Conservation (phyloP, 768 basidiomycete species). For the Hydnomerulius pinastri region DNA sequence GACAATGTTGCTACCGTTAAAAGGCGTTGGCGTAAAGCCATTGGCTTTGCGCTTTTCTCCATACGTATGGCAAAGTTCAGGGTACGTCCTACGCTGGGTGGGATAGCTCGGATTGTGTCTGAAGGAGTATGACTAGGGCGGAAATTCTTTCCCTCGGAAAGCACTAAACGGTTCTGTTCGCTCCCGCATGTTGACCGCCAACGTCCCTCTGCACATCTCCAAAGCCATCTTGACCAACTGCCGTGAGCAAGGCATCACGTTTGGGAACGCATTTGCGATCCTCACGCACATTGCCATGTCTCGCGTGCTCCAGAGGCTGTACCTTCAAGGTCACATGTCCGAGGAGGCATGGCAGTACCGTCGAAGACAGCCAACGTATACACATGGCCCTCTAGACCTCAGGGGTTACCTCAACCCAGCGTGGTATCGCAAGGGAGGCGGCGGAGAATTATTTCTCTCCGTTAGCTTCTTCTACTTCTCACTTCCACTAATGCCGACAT, state of each 20-base stretch:
- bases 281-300: constrained; percentile 49
- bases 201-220: constrained; percentile 31
- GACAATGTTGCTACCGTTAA: constrained; percentile 32
- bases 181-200: constrained; percentile 24
- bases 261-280: no score
- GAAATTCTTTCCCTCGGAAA: no score
- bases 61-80: constrained; percentile 33
- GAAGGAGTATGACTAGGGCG: constrained; percentile 38
- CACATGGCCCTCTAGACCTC: constrained; percentile 49
- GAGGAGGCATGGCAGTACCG: constrained; percentile 51
- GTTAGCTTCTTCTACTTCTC: no score
- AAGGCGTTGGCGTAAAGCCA: constrained; percentile 46
- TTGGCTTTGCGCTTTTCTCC: constrained; percentile 37
- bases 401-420: constrained; percentile 45
- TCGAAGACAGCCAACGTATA: constrained; percentile 47
- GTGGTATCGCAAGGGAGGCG: constrained; percentile 46
- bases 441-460: constrained; percentile 39
- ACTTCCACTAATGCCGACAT: constrained; percentile 45
- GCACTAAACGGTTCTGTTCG: constrained; percentile 41
- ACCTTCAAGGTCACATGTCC: constrained; percentile 43
- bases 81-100: constrained; percentile 30
- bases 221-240: constrained; percentile 36
- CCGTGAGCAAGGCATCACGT: constrained; percentile 42
- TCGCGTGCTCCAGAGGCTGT: constrained; percentile 45
- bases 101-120: not conserved